Evolutionary conservation across 1,139 yeast genomes (phyloP), one percentile per base, ranked within the genome.

Genomic region (Yamadazyma oceani): DNA sequence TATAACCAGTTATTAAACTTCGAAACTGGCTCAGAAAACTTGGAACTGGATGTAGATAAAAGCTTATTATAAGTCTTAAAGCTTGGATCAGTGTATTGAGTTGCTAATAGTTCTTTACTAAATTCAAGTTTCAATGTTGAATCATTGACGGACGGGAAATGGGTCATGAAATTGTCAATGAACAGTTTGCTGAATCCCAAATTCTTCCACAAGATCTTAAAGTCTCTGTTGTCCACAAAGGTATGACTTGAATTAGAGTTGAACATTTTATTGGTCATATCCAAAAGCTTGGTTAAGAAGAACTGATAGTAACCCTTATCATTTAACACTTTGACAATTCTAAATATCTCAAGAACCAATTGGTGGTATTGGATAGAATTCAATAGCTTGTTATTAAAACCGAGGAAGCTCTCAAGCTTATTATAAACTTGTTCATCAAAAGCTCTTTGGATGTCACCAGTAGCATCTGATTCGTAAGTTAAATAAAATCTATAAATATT

Each of bases 361-460:
- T 61, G 49, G 43, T 58, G 56, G 52, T 66, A 58, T 22, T 72
- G 58, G 8, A 66, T 42, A 1, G 82, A 76, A 34, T 62, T 51
- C 2, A 54, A 44, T 26, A 80, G 46, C 40, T 73, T 61, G 22
- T 54, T 46, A 13, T 73, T 72, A 48, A 83, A 78, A 12, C 74
- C 75, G 24, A 81, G 53, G 49, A 85, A 78, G 9, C 85, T 80
- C 35, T 73, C 73, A 21, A 85, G 55, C 52, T 85, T 86, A 39
- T 79, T 79, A 54, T 69, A 84, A 0, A 81, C 69, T 10, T 71
- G 69, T 14, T 67, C 63, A 14, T 77, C 70, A 49, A 82, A 80
- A 0, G 85, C 85, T 21, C 60, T 59, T 27, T 61, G 54, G 19
- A 78, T 53, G 50, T 69, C 75, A 32, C 62, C 63, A 10, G 70